Base-by-base conservation (phyloP, 169 alveolate genomes). In the Cryptosporidium ubiquitum region DNA sequence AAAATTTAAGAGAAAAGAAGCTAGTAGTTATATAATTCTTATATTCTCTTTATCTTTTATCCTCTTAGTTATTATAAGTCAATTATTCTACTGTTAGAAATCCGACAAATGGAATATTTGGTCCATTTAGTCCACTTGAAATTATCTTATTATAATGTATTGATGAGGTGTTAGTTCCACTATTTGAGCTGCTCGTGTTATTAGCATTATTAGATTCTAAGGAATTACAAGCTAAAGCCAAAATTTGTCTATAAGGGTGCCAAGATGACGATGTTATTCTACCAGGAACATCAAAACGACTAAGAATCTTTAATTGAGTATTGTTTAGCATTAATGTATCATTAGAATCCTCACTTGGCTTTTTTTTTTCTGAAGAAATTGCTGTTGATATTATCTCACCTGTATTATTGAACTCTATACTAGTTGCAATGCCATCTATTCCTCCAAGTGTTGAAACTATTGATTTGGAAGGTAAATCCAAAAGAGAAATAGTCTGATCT, bases 271-370 rank as follows among this genome's bases (percentile, higher is more conserved):
- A 58, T 7, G 68, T 18, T 16, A 79, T 58, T 58, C 89, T 58
- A 12, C 89, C 89, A 4, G 89, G 89, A 44, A 79, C 61, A 29
- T 79, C 89, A 39, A 79, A 79, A 29, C 89, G 55, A 64, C 89
- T 44, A 33, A 79, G 89, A 33, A 26, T 39, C 26, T 79, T 58
- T 20, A 79, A 29, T 16, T 60, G 9, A 10, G 29, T 39, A 49
- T 79, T 29, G 35, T 29, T 23, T 47, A 79, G 40, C 39, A 79
- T 64, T n/a, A 79, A 37, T 26, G 89, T 61, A 5, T 79, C 89
- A 40, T 64, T 64, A 6, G 64, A n/a, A 29, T 79, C 89, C 5
- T 58, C 73, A 26, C 69, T 20, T 14, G 55, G 26, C 26, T 60
- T 79, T 51, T 33, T 79, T 42, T 47, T 79, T 31, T 79, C 89